Base-by-base conservation (phyloP, 2,329 filamentous ascomycete genomes). In the Penicillium polonicum region DNA sequence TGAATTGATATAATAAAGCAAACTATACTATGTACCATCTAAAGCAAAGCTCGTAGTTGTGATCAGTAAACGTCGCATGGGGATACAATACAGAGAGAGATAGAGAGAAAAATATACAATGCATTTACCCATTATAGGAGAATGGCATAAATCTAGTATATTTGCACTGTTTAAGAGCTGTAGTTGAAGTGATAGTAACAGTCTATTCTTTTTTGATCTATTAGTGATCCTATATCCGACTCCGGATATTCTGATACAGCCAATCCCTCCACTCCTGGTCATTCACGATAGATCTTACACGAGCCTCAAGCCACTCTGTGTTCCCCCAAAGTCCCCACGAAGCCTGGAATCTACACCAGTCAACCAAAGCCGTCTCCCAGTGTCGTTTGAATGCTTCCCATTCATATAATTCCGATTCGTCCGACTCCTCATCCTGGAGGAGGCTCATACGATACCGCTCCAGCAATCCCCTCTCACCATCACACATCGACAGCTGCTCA, bases 301-400 rank as follows among this genome's bases (percentile, higher is more conserved):
- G 76, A 0, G 80, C 81, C 64, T 84, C 80, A 0, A 85, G 76
- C 83, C 83, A 85, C 39, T 80, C 76, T 0, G 80, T 83, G 38
- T 85, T 85, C 0, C 83, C 83, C 83, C 83, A 85, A 58, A 85
- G 85, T 0, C 83, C 83, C 83, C 83, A 85, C 0, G 82, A 83
- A 0, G 83, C 82, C 68, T 85, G 83, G 52, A 85, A 85, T 6
- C 83, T 70, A 58, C 86, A 79, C 87, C 87, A 89, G 65, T 89
- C 87, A 0, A 89, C 85, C 4, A 89, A 69, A 0, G 87, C 86
- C 4, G 80, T 82, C 69, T 89, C 85, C 85, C 86, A 89, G 63
- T 89, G 86, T 21, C 80, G 71, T 5, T 80, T 67, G 17, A 89
- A 83, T 0, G 73, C 66, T 0, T 79, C 73, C 82, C 84, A 87